A percentile compares a stretch with the other conserved stretches of the same genome.
Conservation (phyloP, 345 rosid species). For the Eucalyptus curtisii region DNA sequence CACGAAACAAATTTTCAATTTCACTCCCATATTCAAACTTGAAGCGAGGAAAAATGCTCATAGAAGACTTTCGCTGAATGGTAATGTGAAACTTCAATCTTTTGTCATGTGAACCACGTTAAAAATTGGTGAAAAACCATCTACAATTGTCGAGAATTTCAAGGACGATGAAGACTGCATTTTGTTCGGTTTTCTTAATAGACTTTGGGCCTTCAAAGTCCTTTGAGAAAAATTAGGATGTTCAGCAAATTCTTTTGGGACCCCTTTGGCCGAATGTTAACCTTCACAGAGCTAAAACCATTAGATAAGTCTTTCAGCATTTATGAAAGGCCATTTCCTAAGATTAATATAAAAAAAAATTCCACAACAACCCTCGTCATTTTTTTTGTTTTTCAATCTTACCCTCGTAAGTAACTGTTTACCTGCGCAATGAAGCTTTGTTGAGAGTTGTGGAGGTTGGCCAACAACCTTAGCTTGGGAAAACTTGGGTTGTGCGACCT, state of each 20-base stretch:
- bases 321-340: not conserved
- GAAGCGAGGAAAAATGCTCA: not conserved
- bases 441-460: not conserved
- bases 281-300: not conserved
- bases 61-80: not conserved
- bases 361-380: not conserved
- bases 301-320: no score
- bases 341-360: no score
- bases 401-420: not conserved
- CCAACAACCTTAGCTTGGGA: not conserved
- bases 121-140: not conserved
- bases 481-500: no score
- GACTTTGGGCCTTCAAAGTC: no score
- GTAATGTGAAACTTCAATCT: not conserved
- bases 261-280: not conserved
- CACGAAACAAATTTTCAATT: no score
- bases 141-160: not conserved
- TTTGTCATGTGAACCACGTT: rapidly evolving
- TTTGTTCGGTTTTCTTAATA: no score
- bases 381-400: no score
- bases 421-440: not conserved
- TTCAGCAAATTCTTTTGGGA: no score
- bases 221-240: not conserved
- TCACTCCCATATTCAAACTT: not conserved
- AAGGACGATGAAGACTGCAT: rapidly evolving